Conservation (phyloP, 371 early-diverging fungal genomes). For the Mucor piriformis region DNA sequence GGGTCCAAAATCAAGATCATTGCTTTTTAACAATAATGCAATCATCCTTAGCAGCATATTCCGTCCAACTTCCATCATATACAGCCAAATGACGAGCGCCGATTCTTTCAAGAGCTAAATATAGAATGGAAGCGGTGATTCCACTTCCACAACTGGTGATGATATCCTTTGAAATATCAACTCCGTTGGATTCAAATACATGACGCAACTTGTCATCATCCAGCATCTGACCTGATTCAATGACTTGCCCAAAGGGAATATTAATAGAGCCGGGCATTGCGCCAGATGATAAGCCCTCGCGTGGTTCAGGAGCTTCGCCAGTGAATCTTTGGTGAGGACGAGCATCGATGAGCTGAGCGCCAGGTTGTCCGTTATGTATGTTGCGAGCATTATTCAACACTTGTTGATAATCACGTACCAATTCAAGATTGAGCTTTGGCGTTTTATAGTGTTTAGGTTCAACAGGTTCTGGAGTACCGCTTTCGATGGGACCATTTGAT, state of each 20-base stretch:
- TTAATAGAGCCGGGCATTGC: constrained; percentile 85
- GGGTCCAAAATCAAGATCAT: background rate
- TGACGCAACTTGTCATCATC: constrained; percentile 49
- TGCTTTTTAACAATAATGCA: constrained; percentile 55
- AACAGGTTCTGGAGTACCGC: constrained; percentile 13
- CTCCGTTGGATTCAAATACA: constrained; percentile 47
- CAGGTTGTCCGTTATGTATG: constrained; percentile 26
- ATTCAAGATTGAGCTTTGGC: constrained; percentile 38
- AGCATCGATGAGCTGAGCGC: constrained; percentile 77
- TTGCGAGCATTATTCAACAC: constrained; percentile 53
- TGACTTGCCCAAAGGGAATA: constrained; percentile 67
- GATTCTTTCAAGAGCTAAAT: constrained; percentile 68
- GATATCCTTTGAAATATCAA: constrained; percentile 63
- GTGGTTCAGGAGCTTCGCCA: constrained; percentile 83
- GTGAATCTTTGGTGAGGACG: constrained; percentile 74
- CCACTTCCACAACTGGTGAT: constrained; percentile 80
- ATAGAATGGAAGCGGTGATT: constrained; percentile 77
- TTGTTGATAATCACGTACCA: constrained; percentile 64
- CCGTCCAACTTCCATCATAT: constrained; percentile 88
- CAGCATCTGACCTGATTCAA: constrained; percentile 47
- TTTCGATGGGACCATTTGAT: constrained; percentile 49
- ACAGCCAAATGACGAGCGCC: constrained; percentile 69
- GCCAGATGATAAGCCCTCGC: constrained; percentile 81
- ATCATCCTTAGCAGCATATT: constrained; percentile 70
- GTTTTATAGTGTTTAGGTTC: constrained; percentile 41